Conservation (phyloP, 2,329 filamentous ascomycete species). For the Geosmithia morbida region DNA sequence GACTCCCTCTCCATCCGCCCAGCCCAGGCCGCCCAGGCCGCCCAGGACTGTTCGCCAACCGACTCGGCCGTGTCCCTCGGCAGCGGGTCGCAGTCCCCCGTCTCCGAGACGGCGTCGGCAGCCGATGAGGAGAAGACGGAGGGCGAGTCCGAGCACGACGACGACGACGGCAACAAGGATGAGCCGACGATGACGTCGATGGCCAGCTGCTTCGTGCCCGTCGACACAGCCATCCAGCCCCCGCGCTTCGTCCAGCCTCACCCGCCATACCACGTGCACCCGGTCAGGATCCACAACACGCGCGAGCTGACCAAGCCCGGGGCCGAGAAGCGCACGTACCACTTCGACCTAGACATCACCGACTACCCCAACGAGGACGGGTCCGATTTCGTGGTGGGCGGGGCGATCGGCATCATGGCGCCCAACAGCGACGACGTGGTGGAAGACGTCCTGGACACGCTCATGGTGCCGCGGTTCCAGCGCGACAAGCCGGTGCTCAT, state of each 20-base stretch:
- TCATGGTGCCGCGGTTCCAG: constrained; percentile 67
- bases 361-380: constrained; percentile 77
- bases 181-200: constrained; percentile 8
- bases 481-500: constrained; percentile 73
- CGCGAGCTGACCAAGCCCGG: constrained; percentile 78
- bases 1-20: not conserved
- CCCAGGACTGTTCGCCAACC: constrained; percentile 20
- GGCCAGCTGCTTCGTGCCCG: constrained; percentile 1
- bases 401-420: constrained; percentile 84
- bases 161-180: too few relatives aligned
- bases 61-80: constrained; percentile 34
- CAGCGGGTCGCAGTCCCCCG: constrained; percentile 4
- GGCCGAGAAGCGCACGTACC: constrained; percentile 92
- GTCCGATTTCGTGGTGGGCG: constrained; percentile 91
- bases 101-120: constrained; percentile 3
- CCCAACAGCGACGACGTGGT: constrained; percentile 69
- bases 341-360: constrained; percentile 94
- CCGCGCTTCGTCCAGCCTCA: constrained; percentile 89
- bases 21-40: not conserved
- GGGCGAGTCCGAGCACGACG: too few relatives aligned
- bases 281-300: constrained; percentile 71
- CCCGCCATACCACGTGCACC: constrained; percentile 81
- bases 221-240: constrained; percentile 54
- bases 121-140: too few relatives aligned
- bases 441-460: constrained; percentile 68